Conservation (phyloP, 2,329 filamentous ascomycete species). For the Calonectria crousiana region DNA sequence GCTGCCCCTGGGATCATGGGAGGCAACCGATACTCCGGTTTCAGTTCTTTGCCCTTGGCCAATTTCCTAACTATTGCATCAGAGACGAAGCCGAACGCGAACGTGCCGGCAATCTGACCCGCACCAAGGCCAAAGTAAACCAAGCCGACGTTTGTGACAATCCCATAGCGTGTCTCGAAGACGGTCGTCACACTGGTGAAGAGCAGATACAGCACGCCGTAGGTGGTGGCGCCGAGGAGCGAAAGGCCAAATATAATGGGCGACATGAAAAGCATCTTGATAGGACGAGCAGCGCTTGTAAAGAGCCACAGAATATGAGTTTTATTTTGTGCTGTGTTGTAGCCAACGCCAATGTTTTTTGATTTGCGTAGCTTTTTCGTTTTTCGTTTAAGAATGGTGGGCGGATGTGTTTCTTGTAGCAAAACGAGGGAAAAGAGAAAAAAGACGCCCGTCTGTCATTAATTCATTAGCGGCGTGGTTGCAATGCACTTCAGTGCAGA, state of each 20-base stretch:
- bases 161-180: constrained; percentile 52
- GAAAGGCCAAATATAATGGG: constrained; percentile 60
- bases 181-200: constrained; percentile 67
- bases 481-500: not conserved
- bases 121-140: constrained; percentile 62
- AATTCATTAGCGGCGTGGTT: constrained; percentile 45
- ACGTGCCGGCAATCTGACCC: constrained; percentile 32
- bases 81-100: constrained; percentile 24
- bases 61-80: constrained; percentile 24
- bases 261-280: constrained; percentile 61
- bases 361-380: constrained; percentile 60
- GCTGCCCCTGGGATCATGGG: constrained; percentile 32
- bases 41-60: constrained; percentile 26
- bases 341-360: not conserved
- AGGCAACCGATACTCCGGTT: constrained; percentile 37
- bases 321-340: not conserved
- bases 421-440: constrained; percentile 1
- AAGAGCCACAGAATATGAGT: constrained; percentile 60
- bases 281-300: constrained; percentile 48
- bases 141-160: constrained; percentile 46
- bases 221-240: constrained; percentile 63
- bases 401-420: constrained; percentile 13
- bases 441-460: not conserved
- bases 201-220: constrained; percentile 65
- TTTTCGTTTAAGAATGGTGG: constrained; percentile 65